Evolutionary conservation across 371 early-diverging fungal species (phyloP).

Genomic region (Haplosporangium sp.): DNA sequence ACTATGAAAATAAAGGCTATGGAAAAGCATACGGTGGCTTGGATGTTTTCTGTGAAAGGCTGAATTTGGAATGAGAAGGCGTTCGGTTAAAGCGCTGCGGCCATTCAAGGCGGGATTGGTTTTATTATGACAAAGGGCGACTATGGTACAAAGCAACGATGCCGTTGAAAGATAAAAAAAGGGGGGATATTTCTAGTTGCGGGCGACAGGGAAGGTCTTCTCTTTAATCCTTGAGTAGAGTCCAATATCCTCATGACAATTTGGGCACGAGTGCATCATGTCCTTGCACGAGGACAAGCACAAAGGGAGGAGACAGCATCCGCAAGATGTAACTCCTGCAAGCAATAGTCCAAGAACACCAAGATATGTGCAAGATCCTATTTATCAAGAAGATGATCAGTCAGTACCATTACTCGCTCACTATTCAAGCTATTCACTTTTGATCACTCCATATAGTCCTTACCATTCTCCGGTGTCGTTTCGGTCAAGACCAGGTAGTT

Average conservation of each 20-base stretch:
- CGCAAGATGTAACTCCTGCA: conserved; percentile 44
- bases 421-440: neutral
- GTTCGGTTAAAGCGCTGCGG: no score
- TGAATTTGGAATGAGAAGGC: no score
- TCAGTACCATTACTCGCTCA: neutral
- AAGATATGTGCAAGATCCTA: conserved; percentile 53
- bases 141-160: neutral
- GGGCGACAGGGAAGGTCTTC: conserved; percentile 14
- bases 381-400: neutral
- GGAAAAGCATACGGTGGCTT: no score
- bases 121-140: neutral
- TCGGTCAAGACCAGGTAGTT: conserved; percentile 42
- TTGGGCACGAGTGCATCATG: conserved; percentile 50
- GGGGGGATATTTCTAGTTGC: neutral
- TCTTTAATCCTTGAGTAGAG: conserved; percentile 29
- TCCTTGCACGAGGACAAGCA: conserved; percentile 49
- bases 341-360: conserved; percentile 38
- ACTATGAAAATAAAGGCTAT: no score
- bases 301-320: conserved; percentile 48
- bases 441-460: neutral
- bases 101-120: no score
- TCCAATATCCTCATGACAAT: conserved; percentile 50
- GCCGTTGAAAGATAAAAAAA: neutral
- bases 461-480: conserved; percentile 45
- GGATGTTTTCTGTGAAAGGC: no score